These are phyloP conservation scores for Ilex aquifolium DNA, from an alignment of 257 asterid genomes.

Conservation along the genomic window DNA sequence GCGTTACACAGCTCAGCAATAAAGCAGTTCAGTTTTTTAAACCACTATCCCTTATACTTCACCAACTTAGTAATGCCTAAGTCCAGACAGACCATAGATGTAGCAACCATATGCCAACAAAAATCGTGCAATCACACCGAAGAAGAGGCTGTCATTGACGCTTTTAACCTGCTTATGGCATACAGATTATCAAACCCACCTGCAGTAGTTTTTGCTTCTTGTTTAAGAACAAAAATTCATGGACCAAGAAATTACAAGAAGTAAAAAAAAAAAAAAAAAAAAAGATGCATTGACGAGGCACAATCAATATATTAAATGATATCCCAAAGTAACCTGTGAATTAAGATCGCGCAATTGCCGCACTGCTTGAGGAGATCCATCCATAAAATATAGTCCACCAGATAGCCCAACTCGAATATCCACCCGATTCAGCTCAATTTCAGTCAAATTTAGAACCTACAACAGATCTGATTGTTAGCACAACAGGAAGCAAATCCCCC, in stretches of 20 bases:
- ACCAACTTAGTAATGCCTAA: too few relatives aligned
- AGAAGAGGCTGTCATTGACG: too few relatives aligned
- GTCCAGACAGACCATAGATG: too few relatives aligned
- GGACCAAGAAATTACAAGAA: background rate
- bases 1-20: too few relatives aligned
- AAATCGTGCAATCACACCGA: too few relatives aligned
- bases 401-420: conserved; percentile 83
- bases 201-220: too few relatives aligned
- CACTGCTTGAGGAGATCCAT: conserved; percentile 91
- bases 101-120: too few relatives aligned
- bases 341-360: conserved; percentile 69
- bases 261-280: background rate
- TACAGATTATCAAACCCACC: too few relatives aligned
- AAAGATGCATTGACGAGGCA: conserved; percentile 5
- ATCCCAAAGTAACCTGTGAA: conserved; percentile 50
- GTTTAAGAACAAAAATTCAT: too few relatives aligned
- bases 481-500: background rate
- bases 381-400: conserved; percentile 94
- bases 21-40: too few relatives aligned
- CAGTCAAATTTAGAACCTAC: conserved; percentile 83
- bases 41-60: too few relatives aligned
- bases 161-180: too few relatives aligned
- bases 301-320: conserved; percentile 11
- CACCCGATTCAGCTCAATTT: conserved; percentile 76
- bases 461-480: conserved; percentile 18